Conservation (phyloP, 2,329 filamentous ascomycete genomes). For the Fusarium oligoseptatum region DNA sequence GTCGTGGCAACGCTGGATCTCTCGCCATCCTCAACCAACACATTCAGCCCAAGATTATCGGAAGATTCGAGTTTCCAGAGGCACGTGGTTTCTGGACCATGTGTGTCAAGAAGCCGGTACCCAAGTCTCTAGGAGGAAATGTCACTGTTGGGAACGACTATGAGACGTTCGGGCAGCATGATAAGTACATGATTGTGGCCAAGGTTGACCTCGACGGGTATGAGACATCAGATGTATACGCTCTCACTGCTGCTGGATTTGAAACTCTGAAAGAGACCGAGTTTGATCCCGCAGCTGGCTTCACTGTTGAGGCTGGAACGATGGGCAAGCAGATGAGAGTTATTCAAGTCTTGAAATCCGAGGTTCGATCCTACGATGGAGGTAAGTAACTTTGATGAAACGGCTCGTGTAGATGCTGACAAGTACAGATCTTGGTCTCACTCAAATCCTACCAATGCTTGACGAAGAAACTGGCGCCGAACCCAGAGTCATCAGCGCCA, state of each 20-base stretch:
- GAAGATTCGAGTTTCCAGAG: conserved; percentile 78
- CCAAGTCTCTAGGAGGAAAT: conserved; percentile 68
- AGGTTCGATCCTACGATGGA: conserved; percentile 91
- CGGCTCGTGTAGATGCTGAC: conserved; percentile 36
- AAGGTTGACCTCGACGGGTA: conserved; percentile 77
- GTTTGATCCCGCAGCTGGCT: conserved; percentile 90
- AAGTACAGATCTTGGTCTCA: conserved; percentile 81
- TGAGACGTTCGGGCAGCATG: conserved; percentile 72
- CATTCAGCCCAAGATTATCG: conserved; percentile 79
- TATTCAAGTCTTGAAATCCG: conserved; percentile 87
- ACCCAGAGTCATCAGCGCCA: conserved; percentile 81
- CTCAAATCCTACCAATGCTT: conserved; percentile 91
- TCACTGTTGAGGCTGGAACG: conserved; percentile 86
- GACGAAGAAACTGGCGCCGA: conserved; percentile 91
- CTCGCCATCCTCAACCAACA: conserved; percentile 83
- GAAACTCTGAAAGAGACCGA: conserved; percentile 85
- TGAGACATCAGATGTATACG: conserved; percentile 84
- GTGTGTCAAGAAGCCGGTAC: conserved; percentile 74
- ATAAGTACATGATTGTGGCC: conserved; percentile 86
- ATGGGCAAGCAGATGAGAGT: conserved; percentile 85
- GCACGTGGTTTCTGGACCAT: conserved; percentile 87
- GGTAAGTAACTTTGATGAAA: conserved; percentile 66
- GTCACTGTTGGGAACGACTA: conserved; percentile 67
- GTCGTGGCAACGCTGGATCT: conserved; percentile 74
- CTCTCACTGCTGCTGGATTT: conserved; percentile 78